Base-by-base conservation (phyloP, 2,329 filamentous ascomycete species). In the Albifimbria verrucaria region DNA sequence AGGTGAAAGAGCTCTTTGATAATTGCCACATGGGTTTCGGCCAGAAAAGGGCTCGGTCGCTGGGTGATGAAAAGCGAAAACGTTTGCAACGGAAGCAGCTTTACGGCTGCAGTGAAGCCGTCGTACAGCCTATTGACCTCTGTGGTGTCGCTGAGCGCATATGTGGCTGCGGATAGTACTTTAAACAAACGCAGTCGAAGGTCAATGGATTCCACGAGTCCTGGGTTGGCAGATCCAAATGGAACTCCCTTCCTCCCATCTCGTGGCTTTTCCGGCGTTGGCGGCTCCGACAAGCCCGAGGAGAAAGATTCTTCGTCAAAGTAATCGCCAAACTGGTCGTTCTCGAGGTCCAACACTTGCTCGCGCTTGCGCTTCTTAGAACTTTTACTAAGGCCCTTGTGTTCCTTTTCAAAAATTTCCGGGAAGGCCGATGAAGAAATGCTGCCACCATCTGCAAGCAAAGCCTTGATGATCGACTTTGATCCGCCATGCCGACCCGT, bases 381-480 rank as follows among this genome's bases (percentile, higher is more conserved):
- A 22, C 68, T 63, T 50, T 70, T 72, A 45, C 59, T 62, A 61
- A 74, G 56, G 61, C 71, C 56, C 70, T 76, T 48, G 61, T 68
- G 57, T 72, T 92, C 89, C 50, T 82, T 81, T 21, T 79, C 75
- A 71, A 89, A 93, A 4, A 92, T 72, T 62, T 90, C 85, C 3
- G 75, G 76, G 61, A 85, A 91, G 7, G 81, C 74, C 1, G 74
- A 78, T 41, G 78, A 67, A 3, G 74, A 75, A 17, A 81, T 69
- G n/a, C 73, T 65, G 24, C 72, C 74, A 2, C 86, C 88, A 59
- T 88, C 84, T 0, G 87, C 85, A 50, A 91, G 80, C 6, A 92
- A 74, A 2, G 88, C 86, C 57, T 82, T 81, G 54, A 89, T 73
- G 11, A 91, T 79, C 28, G 80, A 77, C 53, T 78, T 78, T 50